Conservation (phyloP, 2,329 filamentous ascomycete genomes). For the Fusarium annulatum region DNA sequence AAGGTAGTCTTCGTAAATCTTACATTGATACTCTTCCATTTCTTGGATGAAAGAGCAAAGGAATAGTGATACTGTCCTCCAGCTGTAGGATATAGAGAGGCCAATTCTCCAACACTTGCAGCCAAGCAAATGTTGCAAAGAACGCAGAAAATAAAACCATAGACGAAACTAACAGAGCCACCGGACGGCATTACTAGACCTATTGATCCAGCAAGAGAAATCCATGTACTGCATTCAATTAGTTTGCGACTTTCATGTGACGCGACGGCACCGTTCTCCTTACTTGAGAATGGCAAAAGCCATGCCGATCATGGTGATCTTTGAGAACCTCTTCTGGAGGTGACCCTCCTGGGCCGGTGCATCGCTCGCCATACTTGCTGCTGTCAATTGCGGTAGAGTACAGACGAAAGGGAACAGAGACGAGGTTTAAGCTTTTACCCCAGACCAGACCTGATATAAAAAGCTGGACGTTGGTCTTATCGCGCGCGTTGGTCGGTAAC, state of each 20-base stretch:
- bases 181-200: conserved; percentile 57
- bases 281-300: conserved; percentile 59
- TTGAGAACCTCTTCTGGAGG: conserved; percentile 40
- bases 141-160: conserved; percentile 49
- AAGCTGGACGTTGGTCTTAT: neutral
- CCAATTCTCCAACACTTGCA: conserved; percentile 36
- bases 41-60: conserved; percentile 53
- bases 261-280: neutral
- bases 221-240: conserved; percentile 42
- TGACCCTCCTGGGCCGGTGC: conserved; percentile 21
- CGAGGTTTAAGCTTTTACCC: neutral
- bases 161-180: conserved; percentile 55
- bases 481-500: neutral
- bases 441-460: conserved; percentile 5
- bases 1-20: neutral
- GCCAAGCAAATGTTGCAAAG: conserved; percentile 35
- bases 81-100: conserved; percentile 36
- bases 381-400: neutral
- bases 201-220: conserved; percentile 56
- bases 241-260: conserved; percentile 7
- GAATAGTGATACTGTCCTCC: conserved; percentile 56
- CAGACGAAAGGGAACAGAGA: neutral
- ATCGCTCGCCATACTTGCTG: conserved; percentile 12
- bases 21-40: conserved; percentile 54
- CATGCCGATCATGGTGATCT: conserved; percentile 47